Percentiles rank a stretch among this genome's conserved stretches.
Conservation (phyloP, 495 filamentous ascomycete species). For the Oidiodendron maius region DNA sequence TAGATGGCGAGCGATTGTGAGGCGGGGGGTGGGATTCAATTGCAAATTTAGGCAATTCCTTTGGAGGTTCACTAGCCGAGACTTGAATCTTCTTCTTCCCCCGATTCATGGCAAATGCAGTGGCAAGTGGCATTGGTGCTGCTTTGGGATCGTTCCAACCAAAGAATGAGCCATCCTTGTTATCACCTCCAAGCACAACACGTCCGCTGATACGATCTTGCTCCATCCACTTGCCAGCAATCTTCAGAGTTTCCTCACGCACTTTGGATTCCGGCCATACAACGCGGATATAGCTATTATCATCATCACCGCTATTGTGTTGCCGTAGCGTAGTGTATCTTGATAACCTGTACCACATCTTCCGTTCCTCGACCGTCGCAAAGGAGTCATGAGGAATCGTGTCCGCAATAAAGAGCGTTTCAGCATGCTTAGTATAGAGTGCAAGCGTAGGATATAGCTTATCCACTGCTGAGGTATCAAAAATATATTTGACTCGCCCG, state of each 20-base stretch:
- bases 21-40: constrained; percentile 11
- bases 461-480: constrained; percentile 35
- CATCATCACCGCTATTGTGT: constrained; percentile 48
- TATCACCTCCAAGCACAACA: constrained; percentile 35
- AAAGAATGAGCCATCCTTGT: constrained; percentile 41
- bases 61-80: constrained; percentile 7
- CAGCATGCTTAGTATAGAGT: not conserved
- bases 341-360: constrained; percentile 58
- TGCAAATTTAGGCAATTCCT: constrained; percentile 17
- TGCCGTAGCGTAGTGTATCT: constrained; percentile 49
- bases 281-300: constrained; percentile 50
- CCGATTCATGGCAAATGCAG: constrained; percentile 33
- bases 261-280: constrained; percentile 47
- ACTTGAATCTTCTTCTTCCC: not conserved
- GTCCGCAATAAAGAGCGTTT: constrained; percentile 19
- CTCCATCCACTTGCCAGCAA: constrained; percentile 53
- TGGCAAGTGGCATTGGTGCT: constrained; percentile 37
- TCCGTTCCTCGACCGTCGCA: constrained; percentile 46
- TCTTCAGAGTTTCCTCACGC: constrained; percentile 44
- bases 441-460: constrained; percentile 35
- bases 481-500: constrained; percentile 25
- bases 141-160: constrained; percentile 45
- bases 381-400: constrained; percentile 34
- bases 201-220: constrained; percentile 49
- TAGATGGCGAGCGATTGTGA: constrained; percentile 9